Evolutionary conservation across 1,139 yeast species (phyloP), one percentile per base, ranked within the genome.

Genomic region (Pichia norvegensis): DNA sequence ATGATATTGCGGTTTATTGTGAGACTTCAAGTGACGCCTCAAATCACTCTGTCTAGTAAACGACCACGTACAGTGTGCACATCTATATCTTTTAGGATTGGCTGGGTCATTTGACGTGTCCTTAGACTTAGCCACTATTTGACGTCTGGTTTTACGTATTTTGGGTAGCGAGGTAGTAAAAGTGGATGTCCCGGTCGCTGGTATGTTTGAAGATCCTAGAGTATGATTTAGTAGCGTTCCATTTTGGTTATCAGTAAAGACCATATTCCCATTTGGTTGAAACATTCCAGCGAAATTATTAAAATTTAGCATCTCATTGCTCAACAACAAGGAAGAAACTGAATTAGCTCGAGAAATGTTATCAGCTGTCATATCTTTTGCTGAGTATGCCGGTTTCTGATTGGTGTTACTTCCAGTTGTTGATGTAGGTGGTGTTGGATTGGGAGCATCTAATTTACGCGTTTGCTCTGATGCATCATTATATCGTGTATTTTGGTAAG

Each of bases 11-110:
- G 88, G 88, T 39, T 73, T 72, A 31, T 72, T 69, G 57, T 83
- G 90, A 1, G 84, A 78, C 54, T 79, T 73, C 36, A 73, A 53
- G 58, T 83, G 90, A 46, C 88, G 70, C 38, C 82, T 69, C 52
- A 80, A 73, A 58, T 83, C 90, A 42, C 83, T 76, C 48, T 74
- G 78, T 42, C 90, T 66, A 9, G 77, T 72, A 61, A 83, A 83
- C 2, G 86, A 69, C 86, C 88, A 81, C 21, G 66, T 68, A 62
- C 92, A 83, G 4, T 74, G 68, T 1, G 72, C 57, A 57, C 90
- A 82, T n/a, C 66, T 66, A 53, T 68, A 78, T 4, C 78, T 76
- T 42, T 75, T 63, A 2, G 52, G 41, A 27, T 48, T 54, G 13
- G 22, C 10, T 11, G 51, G 47, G 41, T 52, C 54, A 16, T 55